Evolutionary conservation across 805 yeast species (phyloP), one percentile per base, ranked within the genome.

Genomic region (Hanseniaspora jakobsenii): DNA sequence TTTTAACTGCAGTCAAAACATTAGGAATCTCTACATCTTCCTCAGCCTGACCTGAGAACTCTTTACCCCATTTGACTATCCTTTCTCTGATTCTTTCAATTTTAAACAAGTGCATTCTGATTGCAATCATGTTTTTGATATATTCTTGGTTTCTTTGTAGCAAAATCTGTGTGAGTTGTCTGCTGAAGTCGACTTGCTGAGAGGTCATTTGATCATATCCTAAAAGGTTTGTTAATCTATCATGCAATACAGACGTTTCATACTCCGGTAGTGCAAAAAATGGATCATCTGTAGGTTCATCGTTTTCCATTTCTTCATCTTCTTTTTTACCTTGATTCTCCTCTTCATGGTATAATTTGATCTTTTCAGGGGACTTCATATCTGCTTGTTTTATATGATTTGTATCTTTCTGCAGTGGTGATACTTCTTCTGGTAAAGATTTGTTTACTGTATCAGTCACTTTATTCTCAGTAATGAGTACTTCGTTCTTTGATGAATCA

Each of bases 121-220:
- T 70, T 28, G 69, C 73, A n/a, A 75, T 67, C 54, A 91, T 65
- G 49, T 86, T 81, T 54, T 89, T 71, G 41, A 86, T 78, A 57
- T 80, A 89, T 60, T 91, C 97, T 56, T 84, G 86, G 48, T 78
- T 74, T 49, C 89, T 75, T 60, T 87, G 94, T 36, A 85, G 66
- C 0, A 81, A 80, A 36, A 79, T 85, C 66, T 72, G 95, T 42
- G 74, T 77, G 59, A 77, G 69, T 54, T 81, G 87, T 50, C 89
- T 66, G 1, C 82, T 67, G 38, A 77, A 81, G 51, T 78, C 82
- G 4, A 84, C 81, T 27, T 69, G 71, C 31, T 73, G 79, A 0
- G 66, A 62, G 3, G 65, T 56, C n/a, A 71, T 57, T 1, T 78
- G 79, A 47, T 65, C 70, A 50, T 74, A 64, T 22, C 70, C 67